Percentiles rank a stretch among this genome's conserved stretches.
These are phyloP conservation scores for Aspergillus oerlinghausenensis DNA, from an alignment of 2,329 filamentous ascomycete genomes.

Conservation along the genomic window DNA sequence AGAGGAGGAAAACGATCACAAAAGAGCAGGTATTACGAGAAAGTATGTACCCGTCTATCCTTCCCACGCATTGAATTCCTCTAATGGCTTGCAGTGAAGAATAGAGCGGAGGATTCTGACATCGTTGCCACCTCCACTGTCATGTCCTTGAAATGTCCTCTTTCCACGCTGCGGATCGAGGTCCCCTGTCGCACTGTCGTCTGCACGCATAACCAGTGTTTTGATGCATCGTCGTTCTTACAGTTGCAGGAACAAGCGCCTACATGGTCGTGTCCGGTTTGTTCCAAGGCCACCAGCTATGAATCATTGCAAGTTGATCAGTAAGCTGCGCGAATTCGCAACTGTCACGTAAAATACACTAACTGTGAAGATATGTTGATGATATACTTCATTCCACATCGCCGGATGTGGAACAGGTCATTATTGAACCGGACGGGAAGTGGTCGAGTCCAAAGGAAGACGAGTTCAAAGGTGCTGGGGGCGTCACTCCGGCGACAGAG, in stretches of 20 bases:
- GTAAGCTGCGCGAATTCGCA: constrained; percentile 45
- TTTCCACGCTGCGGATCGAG: constrained; percentile 77
- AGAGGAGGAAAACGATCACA: constrained; percentile 65
- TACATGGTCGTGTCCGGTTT: constrained; percentile 94
- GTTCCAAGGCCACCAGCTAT: constrained; percentile 76
- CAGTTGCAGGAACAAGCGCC: constrained; percentile 94
- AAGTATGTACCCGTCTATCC: constrained; percentile 47
- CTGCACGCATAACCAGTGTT: constrained; percentile 90
- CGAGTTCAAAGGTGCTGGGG: constrained; percentile 35
- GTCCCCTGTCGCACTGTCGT: constrained; percentile 73
- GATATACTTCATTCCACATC: constrained; percentile 76
- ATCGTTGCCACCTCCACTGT: constrained; percentile 84
- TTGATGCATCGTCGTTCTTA: constrained; percentile 87
- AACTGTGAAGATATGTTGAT: constrained; percentile 65
- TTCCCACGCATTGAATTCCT: constrained; percentile 1
- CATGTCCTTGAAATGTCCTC: constrained; percentile 85
- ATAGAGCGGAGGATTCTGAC: constrained; percentile 78
- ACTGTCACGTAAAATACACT: constrained; percentile 2
- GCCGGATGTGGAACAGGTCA: constrained; percentile 72
- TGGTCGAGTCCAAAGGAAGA: constrained; percentile 58
- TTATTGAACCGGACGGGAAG: constrained; percentile 77
- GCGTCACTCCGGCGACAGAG: constrained; percentile 35
- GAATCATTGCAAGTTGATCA: constrained; percentile 82
- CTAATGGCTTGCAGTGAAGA: constrained; percentile 58
- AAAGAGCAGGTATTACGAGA: constrained; percentile 79